A percentile compares a stretch with the other conserved stretches of the same genome.
These are phyloP conservation scores for Triangularia setosa DNA, from an alignment of 2,329 filamentous ascomycete species.

Conservation along the genomic window DNA sequence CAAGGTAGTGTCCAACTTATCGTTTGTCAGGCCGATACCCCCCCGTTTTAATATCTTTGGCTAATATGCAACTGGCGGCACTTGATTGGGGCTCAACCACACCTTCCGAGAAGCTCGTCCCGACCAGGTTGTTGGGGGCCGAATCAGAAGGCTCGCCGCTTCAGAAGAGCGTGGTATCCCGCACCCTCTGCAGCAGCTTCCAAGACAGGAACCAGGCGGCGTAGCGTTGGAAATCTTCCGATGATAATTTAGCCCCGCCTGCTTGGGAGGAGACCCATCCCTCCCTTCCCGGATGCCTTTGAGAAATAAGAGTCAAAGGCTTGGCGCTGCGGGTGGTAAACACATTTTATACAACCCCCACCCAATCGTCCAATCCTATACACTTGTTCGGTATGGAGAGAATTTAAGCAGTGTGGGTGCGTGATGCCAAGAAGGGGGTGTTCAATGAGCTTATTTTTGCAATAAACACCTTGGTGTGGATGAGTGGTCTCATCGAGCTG, in stretches of 20 bases:
- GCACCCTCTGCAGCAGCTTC: slow-evolving; percentile 14
- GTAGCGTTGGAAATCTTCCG: slow-evolving; percentile 21
- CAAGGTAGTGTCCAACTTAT: background rate
- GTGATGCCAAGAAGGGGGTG: background rate
- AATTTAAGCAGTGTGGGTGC: background rate
- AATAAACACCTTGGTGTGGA: background rate
- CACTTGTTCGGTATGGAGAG: background rate
- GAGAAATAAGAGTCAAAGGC: background rate
- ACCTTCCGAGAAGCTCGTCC: slow-evolving; percentile 6
- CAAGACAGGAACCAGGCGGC: slow-evolving; percentile 14
- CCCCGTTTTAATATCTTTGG: slow-evolving; percentile 21
- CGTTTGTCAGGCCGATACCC: background rate
- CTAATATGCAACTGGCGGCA: slow-evolving; percentile 21
- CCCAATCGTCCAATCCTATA: background rate
- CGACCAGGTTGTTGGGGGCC: slow-evolving; percentile 25
- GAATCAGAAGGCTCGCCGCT: slow-evolving; percentile 9
- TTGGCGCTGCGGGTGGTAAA: slow-evolving; percentile 9
- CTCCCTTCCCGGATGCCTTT: background rate
- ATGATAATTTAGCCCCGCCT: background rate
- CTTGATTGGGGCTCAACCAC: slow-evolving; percentile 16
- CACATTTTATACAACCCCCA: background rate
- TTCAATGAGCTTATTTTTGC: background rate
- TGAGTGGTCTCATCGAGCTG: background rate
- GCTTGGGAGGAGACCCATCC: background rate
- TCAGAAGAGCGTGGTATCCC: slow-evolving; percentile 19